Evolutionary conservation across 108 stramenopile genomes (phyloP).

Genomic region (Skeletonema grethae): DNA sequence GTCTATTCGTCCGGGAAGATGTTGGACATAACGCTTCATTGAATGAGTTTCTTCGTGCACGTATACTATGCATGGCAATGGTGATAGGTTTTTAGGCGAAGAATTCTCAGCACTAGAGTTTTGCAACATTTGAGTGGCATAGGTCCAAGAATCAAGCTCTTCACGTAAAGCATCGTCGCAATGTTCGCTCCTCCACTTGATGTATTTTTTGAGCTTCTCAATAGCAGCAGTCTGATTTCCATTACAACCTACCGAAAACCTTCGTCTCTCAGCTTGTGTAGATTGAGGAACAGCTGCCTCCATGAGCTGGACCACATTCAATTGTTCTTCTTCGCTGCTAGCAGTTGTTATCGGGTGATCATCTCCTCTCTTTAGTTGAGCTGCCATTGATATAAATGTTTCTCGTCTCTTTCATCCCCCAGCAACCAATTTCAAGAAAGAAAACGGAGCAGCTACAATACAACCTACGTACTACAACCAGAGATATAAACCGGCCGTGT

Average conservation of each 20-base stretch:
- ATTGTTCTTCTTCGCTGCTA: not conserved
- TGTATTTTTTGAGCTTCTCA: constrained; percentile 36
- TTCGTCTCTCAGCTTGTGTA: constrained; percentile 38
- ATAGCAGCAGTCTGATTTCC: constrained; percentile 32
- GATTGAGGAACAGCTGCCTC: constrained; percentile 33
- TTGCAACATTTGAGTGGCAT: constrained; percentile 29
- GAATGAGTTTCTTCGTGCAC: constrained; percentile 24
- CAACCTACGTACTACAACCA: too few relatives aligned
- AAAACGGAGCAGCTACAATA: too few relatives aligned
- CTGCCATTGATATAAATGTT: too few relatives aligned
- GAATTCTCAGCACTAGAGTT: not conserved
- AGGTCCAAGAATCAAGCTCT: constrained; percentile 25
- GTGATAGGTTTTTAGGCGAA: not conserved
- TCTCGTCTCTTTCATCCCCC: too few relatives aligned
- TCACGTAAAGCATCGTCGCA: constrained; percentile 18
- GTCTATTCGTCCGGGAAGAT: constrained; percentile 66
- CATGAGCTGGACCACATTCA: constrained; percentile 19
- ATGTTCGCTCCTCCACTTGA: constrained; percentile 35
- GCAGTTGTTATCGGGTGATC: not conserved
- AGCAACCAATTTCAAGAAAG: too few relatives aligned
- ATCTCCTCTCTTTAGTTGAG: not conserved
- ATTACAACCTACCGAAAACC: constrained; percentile 30
- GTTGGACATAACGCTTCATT: constrained; percentile 42
- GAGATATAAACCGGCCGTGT: too few relatives aligned
- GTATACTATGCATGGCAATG: constrained; percentile 40